Conservation (phyloP, 306 rosid species). For the Prunus armeniaca region DNA sequence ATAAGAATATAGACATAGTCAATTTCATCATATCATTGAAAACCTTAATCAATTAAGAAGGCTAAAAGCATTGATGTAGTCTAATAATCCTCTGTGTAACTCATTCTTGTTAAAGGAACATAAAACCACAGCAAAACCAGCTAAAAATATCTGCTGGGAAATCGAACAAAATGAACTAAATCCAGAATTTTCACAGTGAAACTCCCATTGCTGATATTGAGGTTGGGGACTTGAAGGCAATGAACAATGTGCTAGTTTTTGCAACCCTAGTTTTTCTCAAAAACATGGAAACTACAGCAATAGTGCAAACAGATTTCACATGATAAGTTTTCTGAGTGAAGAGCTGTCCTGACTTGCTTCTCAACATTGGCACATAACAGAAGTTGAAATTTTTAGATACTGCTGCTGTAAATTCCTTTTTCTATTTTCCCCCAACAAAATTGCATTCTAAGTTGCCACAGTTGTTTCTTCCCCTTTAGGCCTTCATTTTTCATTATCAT, state of each 20-base stretch:
- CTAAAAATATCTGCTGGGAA: neutral
- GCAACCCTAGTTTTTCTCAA: neutral
- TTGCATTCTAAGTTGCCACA: neutral
- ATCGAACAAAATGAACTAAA: neutral
- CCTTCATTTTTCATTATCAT: neutral
- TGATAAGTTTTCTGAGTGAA: neutral
- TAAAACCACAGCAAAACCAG: neutral
- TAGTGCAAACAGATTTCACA: neutral
- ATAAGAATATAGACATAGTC: conserved; percentile 9
- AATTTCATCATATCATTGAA: neutral
- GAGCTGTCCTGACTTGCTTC: neutral
- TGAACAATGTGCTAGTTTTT: neutral
- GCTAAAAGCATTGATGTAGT: neutral
- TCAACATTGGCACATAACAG: neutral
- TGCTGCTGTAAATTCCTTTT: neutral
- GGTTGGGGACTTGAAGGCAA: neutral
- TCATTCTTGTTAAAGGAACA: neutral
- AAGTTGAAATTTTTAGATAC: neutral
- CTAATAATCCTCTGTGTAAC: neutral
- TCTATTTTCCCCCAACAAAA: too few relatives aligned
- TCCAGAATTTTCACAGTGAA: neutral
- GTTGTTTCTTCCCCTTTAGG: neutral
- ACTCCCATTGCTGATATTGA: neutral
- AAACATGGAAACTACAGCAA: neutral
- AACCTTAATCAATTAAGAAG: neutral